Evolutionary conservation across 768 basidiomycete species (phyloP), one percentile per base, ranked within the genome.

Genomic region (Kwoniella dendrophila): DNA sequence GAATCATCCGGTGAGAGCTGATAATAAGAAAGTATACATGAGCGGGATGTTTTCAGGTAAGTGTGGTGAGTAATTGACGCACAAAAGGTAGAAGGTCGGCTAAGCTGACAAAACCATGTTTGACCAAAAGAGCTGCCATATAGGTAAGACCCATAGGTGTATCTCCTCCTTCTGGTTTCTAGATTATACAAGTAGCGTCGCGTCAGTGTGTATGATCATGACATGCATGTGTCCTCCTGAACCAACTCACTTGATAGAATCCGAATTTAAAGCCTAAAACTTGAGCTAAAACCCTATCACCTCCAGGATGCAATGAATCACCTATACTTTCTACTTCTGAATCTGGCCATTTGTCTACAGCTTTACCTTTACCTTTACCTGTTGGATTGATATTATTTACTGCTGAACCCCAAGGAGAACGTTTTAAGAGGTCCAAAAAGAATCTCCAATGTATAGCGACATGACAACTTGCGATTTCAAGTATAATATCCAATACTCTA

Each of bases 251-350:
- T 81, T 94, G 88, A 78, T 95, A 94, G 76, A 88, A 87, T 8
- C 85, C 84, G 71, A 96, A 95, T 79, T 99, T 99, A 84, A 98
- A 98, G n/a, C 96, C 96, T 22, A 99, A 82, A 6, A 98, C 90
- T 80, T 99, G 93, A 14, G 91, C 71, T 30, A 79, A 55, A 18
- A 79, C 74, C 8, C 73, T 53, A 56, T 75, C 74, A 18, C 78
- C 77, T 6, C 57, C 61, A 20, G 38, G 47, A 22, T 55, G 88
- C 57, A 79, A 62, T 20, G 65, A 65, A 20, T 62, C 67, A 34
- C 70, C 70, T 8, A 75, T 67, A n/a, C 69, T 63, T 5, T 44
- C 53, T 20, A 70, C 55, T 11, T 79, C 64, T 3, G 66, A 63
- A 0, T 63, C 64, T 1, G 62, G 66, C 64, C 80, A 75, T 1